Base-by-base conservation (phyloP, 306 rosid species). In the Quercus mongolica region DNA sequence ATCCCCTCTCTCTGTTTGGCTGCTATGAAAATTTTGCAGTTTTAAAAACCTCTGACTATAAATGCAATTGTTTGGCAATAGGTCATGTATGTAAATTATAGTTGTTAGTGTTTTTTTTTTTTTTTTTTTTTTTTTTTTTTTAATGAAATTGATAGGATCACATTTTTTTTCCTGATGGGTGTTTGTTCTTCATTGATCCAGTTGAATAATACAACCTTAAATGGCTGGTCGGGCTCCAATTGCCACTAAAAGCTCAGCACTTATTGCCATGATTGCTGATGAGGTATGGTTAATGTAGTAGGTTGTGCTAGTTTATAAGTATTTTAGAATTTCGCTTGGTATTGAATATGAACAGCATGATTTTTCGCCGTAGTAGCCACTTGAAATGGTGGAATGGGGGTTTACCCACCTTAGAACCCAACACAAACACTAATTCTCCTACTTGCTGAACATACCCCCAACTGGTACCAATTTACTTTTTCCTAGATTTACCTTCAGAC, bases 181-280 rank as follows among this genome's bases (percentile, higher is more conserved):
- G 65, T n/a, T 62, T 35, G 5, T 61, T 33, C 30, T 28, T 38
- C 46, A 7, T 38, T 72, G 63, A 0, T 62, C 76, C 74, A 56
- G 88, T 68, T 59, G 21, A 5, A 1, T 17, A 41, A 35, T 18
- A 26, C 13, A 5, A 15, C 15, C 64, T 64, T 3, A 78, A 83
- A 94, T 94, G 98, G 98, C 98, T 12, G 90, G 89, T 73, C 88
- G 89, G 86, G 85, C 81, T 82, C 83, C 44, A 70, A 81, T 90
- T 75, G 91, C 92, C 25, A 82, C 85, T 20, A 83, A 51, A 51
- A 94, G 75, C 69, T 89, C 98, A 13, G 90, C 97, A 0, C 97
- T 91, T 49, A 91, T 94, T 77, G 91, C 98, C 56, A 91, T 94
- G 98, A 94, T 94, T 82, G 98, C 95, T 7, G 98, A 94, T 79